Base-by-base conservation (phyloP, 768 basidiomycete genomes). In the Saitozyma sp. region DNA sequence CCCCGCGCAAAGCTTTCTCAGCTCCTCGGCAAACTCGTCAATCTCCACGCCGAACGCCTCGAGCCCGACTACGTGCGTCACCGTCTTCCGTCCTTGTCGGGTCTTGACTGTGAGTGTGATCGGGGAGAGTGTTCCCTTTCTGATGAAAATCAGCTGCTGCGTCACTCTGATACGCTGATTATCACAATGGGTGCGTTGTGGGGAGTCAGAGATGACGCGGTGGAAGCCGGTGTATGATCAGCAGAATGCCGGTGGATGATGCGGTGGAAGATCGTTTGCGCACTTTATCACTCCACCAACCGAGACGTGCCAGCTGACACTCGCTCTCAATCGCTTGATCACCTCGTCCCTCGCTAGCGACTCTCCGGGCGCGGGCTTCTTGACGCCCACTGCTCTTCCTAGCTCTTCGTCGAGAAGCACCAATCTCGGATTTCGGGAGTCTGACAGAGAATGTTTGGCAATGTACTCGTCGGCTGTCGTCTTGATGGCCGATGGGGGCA, bases 71-170 rank as follows among this genome's bases (percentile, higher is more conserved):
- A 94, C 83, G 51, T 88, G 79, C 0, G 92, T 95, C 53, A 84
- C 86, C 5, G 86, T 86, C 77, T 89, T 91, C 17, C 87, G 84
- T 2, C 89, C 90, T 74, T 90, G 88, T n/a, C 91, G 83, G 41
- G 85, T 79, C 80, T 91, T 93, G 53, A 85, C 83, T 2, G 83
- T 80, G 8, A 95, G 84, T 14, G 84, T 83, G 39, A 96, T 85
- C 0, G 91, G 88, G 51, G 84, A 85, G 53, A 91, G 74, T 9
- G 82, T 76, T 19, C 93, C 93, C 79, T 93, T 93, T 81, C 90
- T 93, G 58, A 16, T 85, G 66, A 41, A 39, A 50, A 91, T 83
- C 89, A 89, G 92, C 29, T 75, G 75, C 74, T 92, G 90, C 91
- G 92, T 92, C 64, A 29, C 29, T 29, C 29, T 5, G 29, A 29